Evolutionary conservation across 78 protist genomes (phyloP).

Genomic region (Dictyostelium citrinum): DNA sequence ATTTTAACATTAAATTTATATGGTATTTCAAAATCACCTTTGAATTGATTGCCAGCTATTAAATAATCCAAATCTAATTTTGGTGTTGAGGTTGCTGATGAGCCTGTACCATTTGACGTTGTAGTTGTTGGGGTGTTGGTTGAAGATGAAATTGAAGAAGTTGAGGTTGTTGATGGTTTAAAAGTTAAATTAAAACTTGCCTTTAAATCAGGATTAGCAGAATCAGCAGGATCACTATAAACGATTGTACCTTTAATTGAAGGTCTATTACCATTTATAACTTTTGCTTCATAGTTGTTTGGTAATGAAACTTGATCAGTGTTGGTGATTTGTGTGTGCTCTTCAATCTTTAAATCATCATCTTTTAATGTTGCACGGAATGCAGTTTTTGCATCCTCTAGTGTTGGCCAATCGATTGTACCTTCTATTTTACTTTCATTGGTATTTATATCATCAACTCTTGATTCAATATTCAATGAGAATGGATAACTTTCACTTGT

Average conservation of each 20-base stretch:
- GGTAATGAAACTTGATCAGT: constrained; percentile 32
- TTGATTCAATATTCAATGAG: not conserved
- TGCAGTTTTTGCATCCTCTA: constrained; percentile 13
- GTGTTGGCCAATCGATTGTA: constrained; percentile 33
- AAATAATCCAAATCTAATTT: constrained; percentile 18
- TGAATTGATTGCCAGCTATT: constrained; percentile 12
- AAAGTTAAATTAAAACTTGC: not conserved
- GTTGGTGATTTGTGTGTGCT: not conserved
- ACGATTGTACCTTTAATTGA: constrained; percentile 4
- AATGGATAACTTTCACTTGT: constrained; percentile 15
- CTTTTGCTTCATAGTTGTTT: not conserved
- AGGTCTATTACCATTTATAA: not conserved
- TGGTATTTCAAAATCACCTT: constrained; percentile 3
- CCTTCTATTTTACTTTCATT: not conserved
- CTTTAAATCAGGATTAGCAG: not conserved
- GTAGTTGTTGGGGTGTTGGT: not conserved
- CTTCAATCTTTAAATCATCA: constrained; percentile 4
- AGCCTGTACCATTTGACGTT: not conserved
- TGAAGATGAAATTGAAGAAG: not conserved
- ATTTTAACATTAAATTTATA: not conserved
- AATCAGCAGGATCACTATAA: not conserved
- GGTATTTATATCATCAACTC: not conserved
- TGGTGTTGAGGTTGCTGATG: not conserved
- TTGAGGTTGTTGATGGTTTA: not conserved
- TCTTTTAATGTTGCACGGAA: not conserved